Conservation (phyloP, 2,329 filamentous ascomycete genomes). For the Didymella lethalis region DNA sequence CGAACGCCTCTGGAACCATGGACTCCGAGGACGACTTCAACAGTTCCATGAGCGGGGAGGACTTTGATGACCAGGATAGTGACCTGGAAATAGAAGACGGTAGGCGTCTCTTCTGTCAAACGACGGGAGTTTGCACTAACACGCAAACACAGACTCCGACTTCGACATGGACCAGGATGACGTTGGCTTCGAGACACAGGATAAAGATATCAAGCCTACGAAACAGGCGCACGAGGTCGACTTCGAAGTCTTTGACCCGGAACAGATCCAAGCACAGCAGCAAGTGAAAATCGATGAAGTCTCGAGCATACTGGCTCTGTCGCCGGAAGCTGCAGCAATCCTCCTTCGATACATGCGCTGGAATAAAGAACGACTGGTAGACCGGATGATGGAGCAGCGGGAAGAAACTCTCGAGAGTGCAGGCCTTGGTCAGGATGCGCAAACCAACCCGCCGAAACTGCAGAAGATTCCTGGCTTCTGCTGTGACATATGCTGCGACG, state of each 20-base stretch:
- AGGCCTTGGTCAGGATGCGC: constrained; percentile 69
- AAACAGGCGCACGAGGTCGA: constrained; percentile 83
- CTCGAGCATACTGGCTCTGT: constrained; percentile 87
- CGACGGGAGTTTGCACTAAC: constrained; percentile 24
- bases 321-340: constrained; percentile 89
- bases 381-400: constrained; percentile 92
- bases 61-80: constrained; percentile 78
- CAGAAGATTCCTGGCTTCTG: constrained; percentile 77
- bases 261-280: constrained; percentile 85
- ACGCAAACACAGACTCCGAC: constrained; percentile 55
- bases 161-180: constrained; percentile 67
- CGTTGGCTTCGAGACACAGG: constrained; percentile 68
- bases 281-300: constrained; percentile 87
- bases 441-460: constrained; percentile 66
- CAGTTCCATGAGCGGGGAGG: constrained; percentile 81
- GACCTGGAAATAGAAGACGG: constrained; percentile 63
- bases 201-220: constrained; percentile 75
- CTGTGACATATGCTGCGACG: constrained; percentile 97
- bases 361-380: constrained; percentile 95
- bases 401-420: constrained; percentile 83
- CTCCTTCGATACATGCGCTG: constrained; percentile 87
- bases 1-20: constrained; percentile 67
- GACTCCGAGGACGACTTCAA: constrained; percentile 96
- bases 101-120: constrained; percentile 27
- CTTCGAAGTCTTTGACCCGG: constrained; percentile 80